Conservation (phyloP, 768 basidiomycete species). For the Gymnopilus dilepis region DNA sequence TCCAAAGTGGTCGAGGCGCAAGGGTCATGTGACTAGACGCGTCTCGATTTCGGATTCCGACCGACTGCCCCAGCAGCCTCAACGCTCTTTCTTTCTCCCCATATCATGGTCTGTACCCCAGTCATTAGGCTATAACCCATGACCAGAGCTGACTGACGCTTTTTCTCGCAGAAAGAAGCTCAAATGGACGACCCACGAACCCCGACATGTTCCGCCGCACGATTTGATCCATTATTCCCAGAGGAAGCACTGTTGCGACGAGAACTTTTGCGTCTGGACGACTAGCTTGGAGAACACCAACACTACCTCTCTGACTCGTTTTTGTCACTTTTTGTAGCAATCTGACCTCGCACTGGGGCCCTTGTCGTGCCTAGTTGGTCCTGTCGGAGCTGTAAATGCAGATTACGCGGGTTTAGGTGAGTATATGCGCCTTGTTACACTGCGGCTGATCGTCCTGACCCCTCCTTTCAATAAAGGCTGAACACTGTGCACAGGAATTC, state of each 20-base stretch:
- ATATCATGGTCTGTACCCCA: not conserved
- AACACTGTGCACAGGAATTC: not conserved
- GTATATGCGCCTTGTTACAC: not conserved
- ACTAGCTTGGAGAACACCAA: not conserved
- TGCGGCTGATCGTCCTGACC: slow-evolving; percentile 2
- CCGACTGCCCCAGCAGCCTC: not conserved
- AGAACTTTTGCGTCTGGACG: not conserved
- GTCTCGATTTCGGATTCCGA: slow-evolving; percentile 2
- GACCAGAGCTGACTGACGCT: not conserved
- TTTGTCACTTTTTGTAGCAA: not conserved
- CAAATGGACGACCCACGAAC: not conserved
- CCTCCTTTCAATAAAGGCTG: not conserved
- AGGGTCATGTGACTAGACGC: not conserved
- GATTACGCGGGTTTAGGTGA: slow-evolving; percentile 1
- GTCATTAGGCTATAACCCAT: not conserved
- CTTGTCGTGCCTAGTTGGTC: not conserved
- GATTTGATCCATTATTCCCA: not conserved
- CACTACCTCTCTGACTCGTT: not conserved
- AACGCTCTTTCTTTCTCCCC: not conserved
- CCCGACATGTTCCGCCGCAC: not conserved
- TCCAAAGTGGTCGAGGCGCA: not conserved
- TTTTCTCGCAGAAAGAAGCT: not conserved
- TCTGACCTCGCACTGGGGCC: not conserved
- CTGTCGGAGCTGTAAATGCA: not conserved
- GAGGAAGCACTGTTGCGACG: not conserved